Evolutionary conservation across 1,139 yeast genomes (phyloP).

Genomic region (Geotrichum klebahnii): DNA sequence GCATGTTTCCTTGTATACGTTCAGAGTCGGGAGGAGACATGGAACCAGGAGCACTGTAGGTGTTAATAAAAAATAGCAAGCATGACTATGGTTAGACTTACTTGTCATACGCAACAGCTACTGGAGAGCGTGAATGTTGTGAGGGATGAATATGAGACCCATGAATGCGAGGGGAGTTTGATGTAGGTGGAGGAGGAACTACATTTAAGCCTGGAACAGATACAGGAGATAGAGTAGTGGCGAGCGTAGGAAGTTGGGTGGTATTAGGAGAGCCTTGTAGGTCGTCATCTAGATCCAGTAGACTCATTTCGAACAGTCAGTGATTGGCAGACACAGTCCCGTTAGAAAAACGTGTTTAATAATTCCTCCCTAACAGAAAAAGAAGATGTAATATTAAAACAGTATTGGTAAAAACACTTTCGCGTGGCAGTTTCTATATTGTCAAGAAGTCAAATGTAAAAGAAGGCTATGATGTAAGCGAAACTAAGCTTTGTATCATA

Average conservation of each 20-base stretch:
- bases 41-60: constrained; percentile 22
- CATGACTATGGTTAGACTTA: constrained; percentile 17
- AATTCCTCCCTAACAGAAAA: no score
- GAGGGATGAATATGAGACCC: constrained; percentile 7
- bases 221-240: background rate
- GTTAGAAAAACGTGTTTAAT: no score
- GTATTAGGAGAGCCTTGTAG: background rate
- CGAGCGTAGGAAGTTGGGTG: no score
- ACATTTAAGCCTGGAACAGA: background rate
- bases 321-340: no score
- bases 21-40: constrained; percentile 7
- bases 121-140: constrained; percentile 9
- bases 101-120: constrained; percentile 10
- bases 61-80: no score
- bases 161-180: constrained; percentile 4
- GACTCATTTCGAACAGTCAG: constrained; percentile 3
- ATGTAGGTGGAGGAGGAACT: background rate
- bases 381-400: no score
- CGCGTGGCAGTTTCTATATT: no score
- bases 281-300: constrained; percentile 4
- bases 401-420: no score
- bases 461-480: no score
- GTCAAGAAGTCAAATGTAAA: no score
- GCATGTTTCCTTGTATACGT: constrained; percentile 24
- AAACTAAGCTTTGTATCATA: no score